Percentiles rank a stretch among this genome's conserved stretches.
Conservation (phyloP, 768 basidiomycete genomes). For the Ramaria sp. region DNA sequence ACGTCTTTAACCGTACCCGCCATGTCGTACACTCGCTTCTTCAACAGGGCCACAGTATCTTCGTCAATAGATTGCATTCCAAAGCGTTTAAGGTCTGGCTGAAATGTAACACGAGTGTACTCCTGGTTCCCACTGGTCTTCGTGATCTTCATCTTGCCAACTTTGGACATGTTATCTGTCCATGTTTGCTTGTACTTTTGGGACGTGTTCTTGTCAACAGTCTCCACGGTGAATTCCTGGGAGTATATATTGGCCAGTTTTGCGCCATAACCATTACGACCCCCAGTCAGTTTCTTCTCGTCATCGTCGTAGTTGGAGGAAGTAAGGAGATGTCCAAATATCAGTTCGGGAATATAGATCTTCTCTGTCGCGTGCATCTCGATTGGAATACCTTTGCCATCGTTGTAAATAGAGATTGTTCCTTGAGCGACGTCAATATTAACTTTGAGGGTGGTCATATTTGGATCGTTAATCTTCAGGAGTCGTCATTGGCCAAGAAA, state of each 20-base stretch:
- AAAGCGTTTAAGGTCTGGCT: constrained; percentile 84
- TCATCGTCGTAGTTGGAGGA: constrained; percentile 98
- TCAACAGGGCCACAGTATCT: constrained; percentile 79
- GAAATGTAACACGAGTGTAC: constrained; percentile 88
- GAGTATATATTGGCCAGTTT: constrained; percentile 99
- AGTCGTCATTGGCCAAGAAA: neutral
- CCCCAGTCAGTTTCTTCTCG: constrained; percentile 97
- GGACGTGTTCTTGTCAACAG: constrained; percentile 73
- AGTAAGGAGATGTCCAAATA: constrained; percentile 91
- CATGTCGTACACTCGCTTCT: constrained; percentile 93
- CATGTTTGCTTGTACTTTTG: constrained; percentile 96
- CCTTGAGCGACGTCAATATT: constrained; percentile 74
- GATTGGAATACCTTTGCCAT: constrained; percentile 92
- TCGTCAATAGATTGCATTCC: constrained; percentile 87
- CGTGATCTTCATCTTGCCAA: constrained; percentile 86
- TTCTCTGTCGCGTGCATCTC: constrained; percentile 90
- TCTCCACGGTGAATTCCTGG: constrained; percentile 89
- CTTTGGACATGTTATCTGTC: constrained; percentile 85
- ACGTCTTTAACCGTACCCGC: constrained; percentile 90
- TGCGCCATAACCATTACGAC: constrained; percentile 96
- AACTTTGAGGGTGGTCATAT: constrained; percentile 88
- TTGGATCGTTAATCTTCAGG: constrained; percentile 75
- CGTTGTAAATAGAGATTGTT: constrained; percentile 89
- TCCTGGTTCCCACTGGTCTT: constrained; percentile 71
- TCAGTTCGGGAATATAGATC: constrained; percentile 93